phyloP scores from a whole-genome alignment of 768 basidiomycete species.

The Chiua virens region DNA sequence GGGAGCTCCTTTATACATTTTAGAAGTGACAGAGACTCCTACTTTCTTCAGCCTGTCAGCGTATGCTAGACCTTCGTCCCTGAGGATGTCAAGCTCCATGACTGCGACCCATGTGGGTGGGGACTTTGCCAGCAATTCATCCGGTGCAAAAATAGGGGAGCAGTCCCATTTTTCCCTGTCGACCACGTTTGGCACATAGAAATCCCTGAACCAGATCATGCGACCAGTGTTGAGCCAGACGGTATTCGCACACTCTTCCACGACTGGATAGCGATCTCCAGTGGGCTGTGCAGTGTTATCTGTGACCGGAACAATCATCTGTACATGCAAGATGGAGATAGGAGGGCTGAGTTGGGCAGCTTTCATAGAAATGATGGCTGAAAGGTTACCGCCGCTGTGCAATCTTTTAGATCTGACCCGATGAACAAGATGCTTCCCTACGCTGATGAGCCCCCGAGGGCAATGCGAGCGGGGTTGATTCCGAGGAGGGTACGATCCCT shows the following conservation, averaged over 20 bases:
- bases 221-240: conserved; percentile 60
- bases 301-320: conserved; percentile 72
- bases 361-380: conserved; percentile 66
- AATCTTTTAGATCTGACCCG: neutral
- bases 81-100: conserved; percentile 67
- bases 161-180: conserved; percentile 69
- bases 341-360: conserved; percentile 49
- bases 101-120: conserved; percentile 68
- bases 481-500: conserved; percentile 49
- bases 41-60: conserved; percentile 53
- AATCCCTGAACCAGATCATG: conserved; percentile 73
- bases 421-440: conserved; percentile 18
- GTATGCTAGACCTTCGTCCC: conserved; percentile 66
- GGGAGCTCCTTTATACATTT: conserved; percentile 62
- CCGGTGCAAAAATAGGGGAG: conserved; percentile 69
- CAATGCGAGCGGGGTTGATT: conserved; percentile 51
- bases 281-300: conserved; percentile 64
- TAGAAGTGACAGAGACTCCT: conserved; percentile 55
- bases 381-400: conserved; percentile 70
- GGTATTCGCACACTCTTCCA: conserved; percentile 63
- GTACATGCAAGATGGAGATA: conserved; percentile 57
- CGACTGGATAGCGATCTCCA: conserved; percentile 38
- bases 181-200: conserved; percentile 63
- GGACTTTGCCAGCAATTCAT: conserved; percentile 48
- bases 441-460: conserved; percentile 77